phyloP scores from a whole-genome alignment of 2,329 filamentous ascomycete genomes.

The Monosporascus sp. region DNA sequence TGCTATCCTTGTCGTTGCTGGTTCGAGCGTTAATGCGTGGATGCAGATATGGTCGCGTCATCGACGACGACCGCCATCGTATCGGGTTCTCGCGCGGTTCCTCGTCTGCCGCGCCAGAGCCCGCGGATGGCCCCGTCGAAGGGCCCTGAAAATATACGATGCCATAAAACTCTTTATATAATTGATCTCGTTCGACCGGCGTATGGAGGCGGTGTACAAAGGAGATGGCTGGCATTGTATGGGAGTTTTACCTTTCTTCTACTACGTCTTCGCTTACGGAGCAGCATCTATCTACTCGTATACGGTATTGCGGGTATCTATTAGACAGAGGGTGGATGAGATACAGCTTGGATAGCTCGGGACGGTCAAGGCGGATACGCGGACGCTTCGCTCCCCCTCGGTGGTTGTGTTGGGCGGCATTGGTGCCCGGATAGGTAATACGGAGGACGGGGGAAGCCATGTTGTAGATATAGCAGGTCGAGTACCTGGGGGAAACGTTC shows the following conservation, averaged over 20 bases:
- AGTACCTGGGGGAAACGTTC: no score
- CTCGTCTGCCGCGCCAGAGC: not conserved
- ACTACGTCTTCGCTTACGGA: not conserved
- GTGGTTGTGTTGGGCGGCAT: no score
- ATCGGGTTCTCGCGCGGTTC: slow-evolving; percentile 10
- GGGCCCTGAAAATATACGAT: not conserved
- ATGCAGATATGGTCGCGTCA: slow-evolving; percentile 17
- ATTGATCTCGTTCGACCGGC: not conserved
- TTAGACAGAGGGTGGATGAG: not conserved
- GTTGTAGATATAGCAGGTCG: no score
- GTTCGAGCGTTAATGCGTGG: no score
- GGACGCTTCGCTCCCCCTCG: no score
- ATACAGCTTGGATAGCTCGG: no score
- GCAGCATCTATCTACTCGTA: no score
- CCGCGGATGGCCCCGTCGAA: not conserved
- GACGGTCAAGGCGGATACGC: no score
- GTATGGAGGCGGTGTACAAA: not conserved
- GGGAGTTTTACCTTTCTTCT: not conserved
- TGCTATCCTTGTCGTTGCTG: not conserved
- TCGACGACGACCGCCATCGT: slow-evolving; percentile 15
- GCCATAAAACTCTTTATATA: not conserved
- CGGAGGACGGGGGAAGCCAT: no score
- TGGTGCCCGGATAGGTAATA: no score
- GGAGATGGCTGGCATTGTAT: not conserved
- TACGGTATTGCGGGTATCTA: not conserved